A percentile compares a stretch with the other conserved stretches of the same genome.
Evolutionary conservation across 2,329 filamentous ascomycete genomes (phyloP).

Genomic region (Monosporascus sp.): DNA sequence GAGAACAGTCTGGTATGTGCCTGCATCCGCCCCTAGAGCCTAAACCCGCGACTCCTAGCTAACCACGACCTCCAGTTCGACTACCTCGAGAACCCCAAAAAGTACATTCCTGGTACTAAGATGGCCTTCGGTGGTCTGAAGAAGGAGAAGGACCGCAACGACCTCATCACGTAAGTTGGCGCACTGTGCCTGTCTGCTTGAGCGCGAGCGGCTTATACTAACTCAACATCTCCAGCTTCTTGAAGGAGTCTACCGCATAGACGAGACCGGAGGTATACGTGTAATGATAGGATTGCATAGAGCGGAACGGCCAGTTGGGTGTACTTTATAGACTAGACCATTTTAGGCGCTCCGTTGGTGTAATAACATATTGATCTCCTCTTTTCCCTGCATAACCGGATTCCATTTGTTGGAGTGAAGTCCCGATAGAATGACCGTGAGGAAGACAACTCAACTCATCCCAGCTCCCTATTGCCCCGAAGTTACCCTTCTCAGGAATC

Average conservation of each 20-base stretch:
- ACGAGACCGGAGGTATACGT: conserved; percentile 29
- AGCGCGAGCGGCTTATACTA: neutral
- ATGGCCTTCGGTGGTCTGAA: conserved; percentile 99
- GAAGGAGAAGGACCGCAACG: conserved; percentile 99
- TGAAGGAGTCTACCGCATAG: conserved; percentile 67
- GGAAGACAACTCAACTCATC: too few relatives aligned
- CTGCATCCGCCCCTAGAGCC: conserved; percentile 4
- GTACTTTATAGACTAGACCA: conserved; percentile 30
- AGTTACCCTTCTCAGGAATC: too few relatives aligned
- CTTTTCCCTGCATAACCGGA: conserved; percentile 16
- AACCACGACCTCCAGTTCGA: conserved; percentile 59
- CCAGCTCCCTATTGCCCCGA: too few relatives aligned
- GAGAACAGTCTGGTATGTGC: conserved; percentile 71
- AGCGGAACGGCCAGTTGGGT: conserved; percentile 26
- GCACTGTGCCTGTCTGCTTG: neutral
- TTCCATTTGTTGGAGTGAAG: conserved; percentile 14
- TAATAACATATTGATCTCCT: conserved; percentile 26
- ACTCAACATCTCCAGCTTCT: conserved; percentile 45
- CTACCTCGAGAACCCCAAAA: conserved; percentile 99
- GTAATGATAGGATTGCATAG: conserved; percentile 31
- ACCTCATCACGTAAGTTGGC: conserved; percentile 83
- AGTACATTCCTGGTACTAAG: conserved; percentile 99
- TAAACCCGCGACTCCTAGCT: conserved; percentile 1
- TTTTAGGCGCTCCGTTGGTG: conserved; percentile 20
- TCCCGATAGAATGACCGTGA: conserved; percentile 1